A percentile compares a stretch with the other conserved stretches of the same genome.
These are phyloP conservation scores for Yueomyces sp. DNA, from an alignment of 805 yeast species.

Conservation along the genomic window DNA sequence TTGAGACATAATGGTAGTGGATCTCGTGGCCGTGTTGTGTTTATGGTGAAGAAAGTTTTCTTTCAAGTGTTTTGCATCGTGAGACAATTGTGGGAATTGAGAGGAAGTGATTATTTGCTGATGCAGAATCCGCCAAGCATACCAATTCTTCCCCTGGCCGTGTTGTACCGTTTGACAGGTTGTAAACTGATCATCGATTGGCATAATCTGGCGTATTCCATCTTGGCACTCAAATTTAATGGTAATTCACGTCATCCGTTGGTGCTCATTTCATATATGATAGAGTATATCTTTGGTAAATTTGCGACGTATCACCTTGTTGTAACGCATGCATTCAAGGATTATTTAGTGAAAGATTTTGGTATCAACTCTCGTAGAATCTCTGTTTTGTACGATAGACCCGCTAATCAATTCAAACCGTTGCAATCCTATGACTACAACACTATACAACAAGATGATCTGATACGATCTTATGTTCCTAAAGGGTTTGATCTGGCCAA, in stretches of 20 bases:
- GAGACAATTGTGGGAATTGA: constrained; percentile 34
- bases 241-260: constrained; percentile 40
- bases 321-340: constrained; percentile 65
- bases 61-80: constrained; percentile 39
- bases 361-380: constrained; percentile 35
- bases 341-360: constrained; percentile 43
- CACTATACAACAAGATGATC: constrained; percentile 10
- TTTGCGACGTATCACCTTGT: constrained; percentile 63
- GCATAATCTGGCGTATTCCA: constrained; percentile 89
- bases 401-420: constrained; percentile 57
- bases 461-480: constrained; percentile 26
- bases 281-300: constrained; percentile 52
- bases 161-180: constrained; percentile 40
- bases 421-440: constrained; percentile 15
- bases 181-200: constrained; percentile 74
- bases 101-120: constrained; percentile 55
- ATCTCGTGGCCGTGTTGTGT: constrained; percentile 1
- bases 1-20: not conserved
- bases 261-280: constrained; percentile 42
- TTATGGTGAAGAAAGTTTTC: constrained; percentile 36
- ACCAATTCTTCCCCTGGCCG: constrained; percentile 59
- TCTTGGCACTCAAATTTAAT: constrained; percentile 51
- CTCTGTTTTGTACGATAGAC: constrained; percentile 72
- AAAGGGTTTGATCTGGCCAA: constrained; percentile 21
- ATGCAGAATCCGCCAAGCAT: constrained; percentile 90